phyloP scores from a whole-genome alignment of 441 rosid species.

The Aleurites moluccanus region DNA sequence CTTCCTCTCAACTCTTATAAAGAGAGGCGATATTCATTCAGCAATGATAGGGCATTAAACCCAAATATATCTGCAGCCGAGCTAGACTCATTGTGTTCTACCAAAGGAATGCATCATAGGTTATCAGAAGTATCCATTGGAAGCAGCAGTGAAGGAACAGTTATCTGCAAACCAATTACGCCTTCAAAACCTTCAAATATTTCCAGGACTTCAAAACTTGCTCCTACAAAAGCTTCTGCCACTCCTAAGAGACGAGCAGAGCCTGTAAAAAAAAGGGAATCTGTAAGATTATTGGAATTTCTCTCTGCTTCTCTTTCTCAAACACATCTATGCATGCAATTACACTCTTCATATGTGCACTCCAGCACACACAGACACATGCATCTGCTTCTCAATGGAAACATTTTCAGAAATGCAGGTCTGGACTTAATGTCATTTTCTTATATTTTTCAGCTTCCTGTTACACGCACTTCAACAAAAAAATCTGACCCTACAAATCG shows the following conservation, averaged over 20 bases:
- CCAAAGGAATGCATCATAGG: slow-evolving; percentile 49
- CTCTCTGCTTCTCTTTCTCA: not conserved
- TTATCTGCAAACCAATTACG: slow-evolving; percentile 63
- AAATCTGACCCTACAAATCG: slow-evolving; percentile 54
- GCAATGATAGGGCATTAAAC: slow-evolving; percentile 69
- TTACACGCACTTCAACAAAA: slow-evolving; percentile 38
- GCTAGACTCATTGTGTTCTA: slow-evolving; percentile 63
- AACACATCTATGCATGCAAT: not conserved
- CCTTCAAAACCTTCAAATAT: slow-evolving; percentile 44
- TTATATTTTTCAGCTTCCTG: slow-evolving; percentile 58
- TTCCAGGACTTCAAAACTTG: slow-evolving; percentile 44
- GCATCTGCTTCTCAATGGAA: not conserved
- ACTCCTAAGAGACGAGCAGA: slow-evolving; percentile 43
- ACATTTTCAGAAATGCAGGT: slow-evolving; percentile 3
- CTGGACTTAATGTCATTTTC: slow-evolving; percentile 15
- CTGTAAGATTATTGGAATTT: slow-evolving; percentile 43
- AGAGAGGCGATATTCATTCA: slow-evolving; percentile 51
- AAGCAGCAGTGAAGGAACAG: slow-evolving; percentile 66
- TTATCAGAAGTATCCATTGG: slow-evolving; percentile 51
- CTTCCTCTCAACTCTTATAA: slow-evolving; percentile 35
- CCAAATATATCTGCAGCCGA: slow-evolving; percentile 83
- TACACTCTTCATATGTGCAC: not conserved
- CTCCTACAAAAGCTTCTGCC: slow-evolving; percentile 53
- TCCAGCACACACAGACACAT: not conserved
- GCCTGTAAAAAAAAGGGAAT: slow-evolving; percentile 51